Conservation (phyloP, 2,329 filamentous ascomycete species). For the Talaromyces pinophilus region DNA sequence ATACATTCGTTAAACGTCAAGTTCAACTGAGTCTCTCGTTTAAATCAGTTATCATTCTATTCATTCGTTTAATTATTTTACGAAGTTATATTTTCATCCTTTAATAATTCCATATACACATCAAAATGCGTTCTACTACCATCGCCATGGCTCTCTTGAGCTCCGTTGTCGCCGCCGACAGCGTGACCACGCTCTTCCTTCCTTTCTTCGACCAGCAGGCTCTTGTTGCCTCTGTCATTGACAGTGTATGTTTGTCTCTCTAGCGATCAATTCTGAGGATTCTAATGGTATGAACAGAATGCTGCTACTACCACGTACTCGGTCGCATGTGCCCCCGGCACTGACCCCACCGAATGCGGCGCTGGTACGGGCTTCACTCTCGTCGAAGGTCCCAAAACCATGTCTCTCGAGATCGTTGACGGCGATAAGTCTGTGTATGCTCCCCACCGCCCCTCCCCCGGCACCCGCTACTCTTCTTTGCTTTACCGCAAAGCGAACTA, state of each 20-base stretch:
- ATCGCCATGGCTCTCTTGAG: constrained; percentile 14
- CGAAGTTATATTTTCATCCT: background rate
- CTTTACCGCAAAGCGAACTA: background rate
- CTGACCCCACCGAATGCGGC: constrained; percentile 17
- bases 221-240: constrained; percentile 21
- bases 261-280: background rate
- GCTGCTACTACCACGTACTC: constrained; percentile 17
- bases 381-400: constrained; percentile 16
- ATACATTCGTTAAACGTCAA: background rate
- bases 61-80: background rate
- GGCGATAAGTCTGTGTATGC: constrained; percentile 1
- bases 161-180: constrained; percentile 16
- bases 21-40: constrained; percentile 8
- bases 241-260: constrained; percentile 10
- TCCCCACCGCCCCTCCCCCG: no score
- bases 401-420: background rate
- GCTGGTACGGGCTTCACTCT: constrained; percentile 2
- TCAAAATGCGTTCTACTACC: constrained; percentile 14
- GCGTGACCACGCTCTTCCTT: constrained; percentile 22
- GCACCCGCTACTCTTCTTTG: no score
- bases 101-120: background rate
- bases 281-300: constrained; percentile 10
- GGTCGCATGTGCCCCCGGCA: constrained; percentile 7
- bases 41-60: background rate
- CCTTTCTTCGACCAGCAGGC: constrained; percentile 22